Evolutionary conservation across 2,329 filamentous ascomycete species (phyloP), one percentile per base, ranked within the genome.

Genomic region (Pyrenochaeta sp.): DNA sequence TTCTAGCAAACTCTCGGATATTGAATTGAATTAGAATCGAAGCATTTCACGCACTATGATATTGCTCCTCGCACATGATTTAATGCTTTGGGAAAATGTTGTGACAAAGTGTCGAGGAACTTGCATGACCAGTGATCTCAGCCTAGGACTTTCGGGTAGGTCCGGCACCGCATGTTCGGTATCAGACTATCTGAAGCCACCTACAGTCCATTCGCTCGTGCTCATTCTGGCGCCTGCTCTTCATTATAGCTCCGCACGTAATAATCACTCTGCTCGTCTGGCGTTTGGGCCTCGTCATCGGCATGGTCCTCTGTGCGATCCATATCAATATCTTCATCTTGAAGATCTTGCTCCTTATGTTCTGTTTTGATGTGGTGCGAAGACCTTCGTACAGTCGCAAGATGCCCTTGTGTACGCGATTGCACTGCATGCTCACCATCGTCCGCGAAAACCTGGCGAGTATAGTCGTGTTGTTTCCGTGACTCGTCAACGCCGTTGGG

Each of bases 401-500:
- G 45, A 20, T 54, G 54, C 18, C 45, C 41, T 2, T 51, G 54
- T 6, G 51, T 24, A 6, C 55, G 53, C 19, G 58, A 43, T 19
- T 65, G 63, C 2, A 58, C 56, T 2, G 55, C 59, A 15, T 68
- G 63, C 10, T 61, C 58, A 11, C 34, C 44, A 28, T 60, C 54
- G 15, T 67, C 58, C 40, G 63, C 61, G 44, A 69, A 68, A 3
- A 68, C 58, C 24, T 67, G 61, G 13, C 58, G 56, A 14, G 61
- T 55, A 23, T 68, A 67, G 35, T 71, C 65, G 28, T 67, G 60
- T 27, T 67, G 54, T 37, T 56, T 63, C 17, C 59, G 57, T 7
- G 63, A 60, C 28, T 62, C 60, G 7, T 71, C 63, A 1, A 72
- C 28, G 10, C 70, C 70, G 6, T 58, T 51, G 1, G 70, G 70